A percentile compares a stretch with the other conserved stretches of the same genome.
Evolutionary conservation across 73 alveolate genomes (phyloP).

Genomic region (Stentor coeruleus): DNA sequence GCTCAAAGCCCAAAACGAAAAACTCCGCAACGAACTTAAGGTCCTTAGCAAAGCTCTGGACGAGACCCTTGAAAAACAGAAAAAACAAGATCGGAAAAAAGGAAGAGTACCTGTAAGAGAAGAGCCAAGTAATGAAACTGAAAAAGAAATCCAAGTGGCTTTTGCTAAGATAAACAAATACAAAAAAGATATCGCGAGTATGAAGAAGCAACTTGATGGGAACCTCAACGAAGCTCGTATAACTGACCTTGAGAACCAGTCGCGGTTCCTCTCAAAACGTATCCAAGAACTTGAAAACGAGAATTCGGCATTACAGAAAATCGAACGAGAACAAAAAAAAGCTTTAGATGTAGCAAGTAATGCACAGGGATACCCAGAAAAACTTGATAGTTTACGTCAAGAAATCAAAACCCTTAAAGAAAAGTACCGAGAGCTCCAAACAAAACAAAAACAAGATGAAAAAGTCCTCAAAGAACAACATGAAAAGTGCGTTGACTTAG

Average conservation of each 20-base stretch:
- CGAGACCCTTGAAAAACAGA: conserved; percentile 14
- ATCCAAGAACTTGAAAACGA: conserved; percentile 26
- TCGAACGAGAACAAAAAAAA: conserved; percentile 23
- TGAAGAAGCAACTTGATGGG: conserved; percentile 25
- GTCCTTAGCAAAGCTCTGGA: conserved; percentile 23
- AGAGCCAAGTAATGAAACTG: conserved; percentile 28
- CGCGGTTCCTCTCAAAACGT: conserved; percentile 5
- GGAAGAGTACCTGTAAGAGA: conserved; percentile 22
- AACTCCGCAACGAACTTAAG: conserved; percentile 17
- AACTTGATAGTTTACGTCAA: conserved; percentile 12
- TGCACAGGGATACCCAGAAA: conserved; percentile 24
- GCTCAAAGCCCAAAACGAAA: conserved; percentile 14
- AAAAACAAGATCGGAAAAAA: conserved; percentile 18
- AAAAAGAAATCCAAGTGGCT: conserved; percentile 31
- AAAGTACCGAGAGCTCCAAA: conserved; percentile 12
- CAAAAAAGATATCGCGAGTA: conserved; percentile 33
- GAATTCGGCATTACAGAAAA: conserved; percentile 12
- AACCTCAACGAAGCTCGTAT: conserved; percentile 15
- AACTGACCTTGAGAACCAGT: conserved; percentile 27
- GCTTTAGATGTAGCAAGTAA: conserved; percentile 18
- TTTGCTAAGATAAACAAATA: not conserved
- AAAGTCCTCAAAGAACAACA: conserved; percentile 29
- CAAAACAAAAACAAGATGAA: conserved; percentile 26
- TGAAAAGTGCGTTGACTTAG: conserved; percentile 27
- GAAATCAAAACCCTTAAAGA: conserved; percentile 21